Evolutionary conservation across 768 basidiomycete genomes (phyloP).

Genomic region (Lentinus tigrinus): DNA sequence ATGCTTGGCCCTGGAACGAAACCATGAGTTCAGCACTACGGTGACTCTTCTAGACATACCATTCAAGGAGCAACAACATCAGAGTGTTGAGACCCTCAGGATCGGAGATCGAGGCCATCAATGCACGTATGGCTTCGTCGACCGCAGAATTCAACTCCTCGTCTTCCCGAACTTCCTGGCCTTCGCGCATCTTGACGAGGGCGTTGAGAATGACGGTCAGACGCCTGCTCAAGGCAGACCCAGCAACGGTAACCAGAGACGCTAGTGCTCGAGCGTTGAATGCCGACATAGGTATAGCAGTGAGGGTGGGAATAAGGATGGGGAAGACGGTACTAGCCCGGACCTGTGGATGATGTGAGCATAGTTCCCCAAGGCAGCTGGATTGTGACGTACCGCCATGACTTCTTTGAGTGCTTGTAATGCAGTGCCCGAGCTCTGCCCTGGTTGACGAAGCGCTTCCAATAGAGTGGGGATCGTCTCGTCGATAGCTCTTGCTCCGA

Average conservation of each 20-base stretch:
- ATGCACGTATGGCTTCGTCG: slow-evolving; percentile 69
- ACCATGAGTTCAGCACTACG: background rate
- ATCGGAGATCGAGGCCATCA: slow-evolving; percentile 80
- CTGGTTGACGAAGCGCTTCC: slow-evolving; percentile 90
- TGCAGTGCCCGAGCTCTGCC: slow-evolving; percentile 92
- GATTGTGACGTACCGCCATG: slow-evolving; percentile 88
- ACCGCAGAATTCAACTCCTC: slow-evolving; percentile 72
- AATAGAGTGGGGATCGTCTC: slow-evolving; percentile 94
- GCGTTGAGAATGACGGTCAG: slow-evolving; percentile 77
- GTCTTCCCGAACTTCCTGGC: slow-evolving; percentile 47
- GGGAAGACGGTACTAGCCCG: slow-evolving; percentile 96
- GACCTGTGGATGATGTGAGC: slow-evolving; percentile 50
- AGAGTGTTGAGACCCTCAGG: slow-evolving; percentile 86
- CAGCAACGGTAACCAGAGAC: slow-evolving; percentile 91
- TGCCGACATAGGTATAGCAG: slow-evolving; percentile 84
- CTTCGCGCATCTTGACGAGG: slow-evolving; percentile 75
- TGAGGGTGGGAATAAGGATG: slow-evolving; percentile 90
- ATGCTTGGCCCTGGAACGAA: slow-evolving; percentile 67
- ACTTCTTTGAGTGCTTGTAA: slow-evolving; percentile 91
- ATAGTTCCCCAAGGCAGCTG: no score
- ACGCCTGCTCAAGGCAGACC: slow-evolving; percentile 82
- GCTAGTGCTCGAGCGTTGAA: slow-evolving; percentile 94
- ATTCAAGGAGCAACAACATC: slow-evolving; percentile 86
- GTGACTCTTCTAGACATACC: slow-evolving; percentile 41
- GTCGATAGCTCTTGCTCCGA: slow-evolving; percentile 91